Conservation (phyloP, 192 early-diverging fungal species). For the Umbelopsis sp. region DNA sequence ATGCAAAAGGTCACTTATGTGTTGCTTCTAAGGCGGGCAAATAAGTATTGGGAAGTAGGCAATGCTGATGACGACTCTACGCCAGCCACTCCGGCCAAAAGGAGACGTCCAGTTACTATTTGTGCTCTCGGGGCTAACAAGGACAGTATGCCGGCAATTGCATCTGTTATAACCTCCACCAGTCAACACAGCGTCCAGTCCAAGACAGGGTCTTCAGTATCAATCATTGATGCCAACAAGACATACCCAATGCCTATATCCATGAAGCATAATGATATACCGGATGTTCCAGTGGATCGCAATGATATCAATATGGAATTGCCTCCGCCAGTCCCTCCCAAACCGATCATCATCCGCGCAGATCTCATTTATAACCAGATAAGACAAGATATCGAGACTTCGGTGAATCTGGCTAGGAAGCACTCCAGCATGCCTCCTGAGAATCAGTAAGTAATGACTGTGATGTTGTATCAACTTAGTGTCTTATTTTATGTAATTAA, state of each 20-base stretch:
- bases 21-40: slow-evolving; percentile 32
- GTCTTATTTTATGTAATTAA: neutral
- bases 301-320: slow-evolving; percentile 12
- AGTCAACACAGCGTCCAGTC: neutral
- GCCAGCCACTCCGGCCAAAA: slow-evolving; percentile 35
- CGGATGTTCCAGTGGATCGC: neutral
- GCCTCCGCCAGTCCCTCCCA: slow-evolving; percentile 32
- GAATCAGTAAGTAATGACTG: neutral
- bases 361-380: slow-evolving; percentile 17
- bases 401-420: slow-evolving; percentile 1
- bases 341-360: slow-evolving; percentile 13
- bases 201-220: neutral
- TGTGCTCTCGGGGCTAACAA: slow-evolving; percentile 32
- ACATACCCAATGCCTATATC: neutral
- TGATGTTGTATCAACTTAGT: neutral
- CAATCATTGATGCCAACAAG: neutral
- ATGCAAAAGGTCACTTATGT: slow-evolving; percentile 45
- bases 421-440: neutral
- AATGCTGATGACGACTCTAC: slow-evolving; percentile 20
- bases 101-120: slow-evolving; percentile 36
- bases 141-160: neutral
- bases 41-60: slow-evolving; percentile 34
- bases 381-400: slow-evolving; percentile 5
- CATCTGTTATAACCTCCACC: slow-evolving; percentile 1
- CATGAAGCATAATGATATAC: neutral